Percentiles rank a stretch among this genome's conserved stretches.
phyloP scores from a whole-genome alignment of 306 rosid genomes.

The Cucurbita argyrosperma region DNA sequence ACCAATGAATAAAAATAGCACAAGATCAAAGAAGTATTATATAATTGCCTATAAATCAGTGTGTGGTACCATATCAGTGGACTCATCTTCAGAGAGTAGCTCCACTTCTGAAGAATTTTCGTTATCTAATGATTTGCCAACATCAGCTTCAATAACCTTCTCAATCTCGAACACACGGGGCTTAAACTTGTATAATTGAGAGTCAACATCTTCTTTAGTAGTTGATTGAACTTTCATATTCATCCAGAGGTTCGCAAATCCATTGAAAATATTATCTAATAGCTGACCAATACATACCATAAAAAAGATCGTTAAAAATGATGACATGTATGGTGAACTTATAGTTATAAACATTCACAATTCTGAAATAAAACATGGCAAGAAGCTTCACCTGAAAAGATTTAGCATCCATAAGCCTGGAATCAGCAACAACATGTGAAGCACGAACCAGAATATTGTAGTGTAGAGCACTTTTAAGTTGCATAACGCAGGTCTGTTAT shows the following conservation, averaged over 20 bases:
- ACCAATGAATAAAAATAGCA: not conserved
- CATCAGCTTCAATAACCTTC: conserved; percentile 49
- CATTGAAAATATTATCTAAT: conserved; percentile 44
- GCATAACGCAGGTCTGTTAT: conserved; percentile 40
- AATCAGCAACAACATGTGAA: conserved; percentile 36
- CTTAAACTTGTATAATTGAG: conserved; percentile 60
- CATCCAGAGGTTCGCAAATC: conserved; percentile 59
- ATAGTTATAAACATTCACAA: not conserved
- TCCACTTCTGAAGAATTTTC: conserved; percentile 45
- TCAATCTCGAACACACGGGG: conserved; percentile 60
- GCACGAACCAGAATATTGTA: conserved; percentile 51
- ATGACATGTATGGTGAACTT: not conserved
- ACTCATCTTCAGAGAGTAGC: conserved; percentile 12
- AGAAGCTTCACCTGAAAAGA: conserved; percentile 34
- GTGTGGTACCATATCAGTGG: not conserved
- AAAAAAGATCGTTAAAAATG: not conserved
- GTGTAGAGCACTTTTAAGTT: conserved; percentile 33
- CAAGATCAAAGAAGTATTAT: not conserved
- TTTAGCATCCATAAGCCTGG: conserved; percentile 42
- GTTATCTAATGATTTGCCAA: conserved; percentile 18
- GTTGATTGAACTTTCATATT: conserved; percentile 34
- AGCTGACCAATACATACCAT: conserved; percentile 25
- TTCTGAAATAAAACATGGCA: not conserved
- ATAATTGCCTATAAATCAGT: not conserved
- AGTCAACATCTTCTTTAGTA: conserved; percentile 35